Evolutionary conservation across 345 rosid species (phyloP).

Genomic region (Arabidopsis arenosa): DNA sequence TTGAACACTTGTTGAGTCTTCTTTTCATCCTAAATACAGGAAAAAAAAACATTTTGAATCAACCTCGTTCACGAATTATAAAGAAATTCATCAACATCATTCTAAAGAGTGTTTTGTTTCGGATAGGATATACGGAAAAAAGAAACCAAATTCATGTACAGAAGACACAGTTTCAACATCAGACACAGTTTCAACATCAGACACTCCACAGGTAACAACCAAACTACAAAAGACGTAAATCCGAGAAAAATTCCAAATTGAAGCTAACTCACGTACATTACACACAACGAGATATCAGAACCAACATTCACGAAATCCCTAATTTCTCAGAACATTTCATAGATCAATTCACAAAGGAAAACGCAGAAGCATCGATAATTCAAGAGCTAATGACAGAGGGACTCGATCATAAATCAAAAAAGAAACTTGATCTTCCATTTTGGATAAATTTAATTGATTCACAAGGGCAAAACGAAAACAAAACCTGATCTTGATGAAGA

Average conservation of each 20-base stretch:
- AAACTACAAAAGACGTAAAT: not conserved
- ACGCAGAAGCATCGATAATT: not conserved
- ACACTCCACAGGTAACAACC: not conserved
- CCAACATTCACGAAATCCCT: not conserved
- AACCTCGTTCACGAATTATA: not conserved
- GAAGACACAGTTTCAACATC: not conserved
- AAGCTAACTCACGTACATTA: not conserved
- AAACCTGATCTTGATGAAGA: conserved; percentile 41
- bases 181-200: not conserved
- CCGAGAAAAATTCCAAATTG: not conserved
- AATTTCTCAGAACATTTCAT: not conserved
- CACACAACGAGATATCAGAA: not conserved
- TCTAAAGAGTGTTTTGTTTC: not conserved
- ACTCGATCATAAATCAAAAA: conserved; percentile 1
- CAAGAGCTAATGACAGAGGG: not conserved
- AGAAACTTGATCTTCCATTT: not conserved
- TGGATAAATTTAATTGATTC: not conserved
- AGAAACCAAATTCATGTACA: not conserved
- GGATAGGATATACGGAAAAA: not conserved
- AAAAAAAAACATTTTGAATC: conserved; percentile 4
- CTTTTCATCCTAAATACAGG: conserved; percentile 54
- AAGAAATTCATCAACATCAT: not conserved
- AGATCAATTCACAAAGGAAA: not conserved
- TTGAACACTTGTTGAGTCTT: conserved; percentile 32
- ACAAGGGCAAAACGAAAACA: not conserved